Conservation (phyloP, 805 yeast species). For the Nakazawaea populi region DNA sequence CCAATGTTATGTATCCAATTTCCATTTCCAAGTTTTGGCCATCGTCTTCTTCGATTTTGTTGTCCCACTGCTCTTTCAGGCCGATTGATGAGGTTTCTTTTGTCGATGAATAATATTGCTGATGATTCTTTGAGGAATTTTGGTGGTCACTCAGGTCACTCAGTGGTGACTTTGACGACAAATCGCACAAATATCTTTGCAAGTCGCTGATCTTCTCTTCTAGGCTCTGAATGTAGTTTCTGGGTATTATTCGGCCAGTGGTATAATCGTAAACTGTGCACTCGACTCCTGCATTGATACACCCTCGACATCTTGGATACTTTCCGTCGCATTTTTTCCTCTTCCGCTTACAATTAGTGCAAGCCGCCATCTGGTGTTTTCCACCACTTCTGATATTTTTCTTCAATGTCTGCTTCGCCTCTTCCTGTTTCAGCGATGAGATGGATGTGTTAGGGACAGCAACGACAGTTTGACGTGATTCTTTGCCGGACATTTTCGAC, state of each 20-base stretch:
- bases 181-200: background rate
- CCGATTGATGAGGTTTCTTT: background rate
- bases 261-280: constrained; percentile 44
- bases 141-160: background rate
- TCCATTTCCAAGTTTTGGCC: constrained; percentile 20
- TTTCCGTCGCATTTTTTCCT: constrained; percentile 47
- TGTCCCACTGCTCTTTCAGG: background rate
- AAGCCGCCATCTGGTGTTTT: constrained; percentile 38
- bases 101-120: background rate
- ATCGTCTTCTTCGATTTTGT: background rate
- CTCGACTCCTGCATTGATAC: constrained; percentile 31
- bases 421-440: too few relatives aligned
- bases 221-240: constrained; percentile 37
- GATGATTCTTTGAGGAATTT: background rate
- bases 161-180: too few relatives aligned
- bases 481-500: too few relatives aligned
- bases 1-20: constrained; percentile 23
- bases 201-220: constrained; percentile 25
- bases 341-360: constrained; percentile 42
- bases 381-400: constrained; percentile 11
- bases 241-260: constrained; percentile 40
- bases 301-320: constrained; percentile 41
- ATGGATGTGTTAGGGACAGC: too few relatives aligned
- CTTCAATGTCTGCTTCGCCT: background rate
- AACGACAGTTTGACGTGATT: too few relatives aligned